Evolutionary conservation across 2,329 filamentous ascomycete species (phyloP), one percentile per base, ranked within the genome.

Genomic region (Talaromyces sp.): DNA sequence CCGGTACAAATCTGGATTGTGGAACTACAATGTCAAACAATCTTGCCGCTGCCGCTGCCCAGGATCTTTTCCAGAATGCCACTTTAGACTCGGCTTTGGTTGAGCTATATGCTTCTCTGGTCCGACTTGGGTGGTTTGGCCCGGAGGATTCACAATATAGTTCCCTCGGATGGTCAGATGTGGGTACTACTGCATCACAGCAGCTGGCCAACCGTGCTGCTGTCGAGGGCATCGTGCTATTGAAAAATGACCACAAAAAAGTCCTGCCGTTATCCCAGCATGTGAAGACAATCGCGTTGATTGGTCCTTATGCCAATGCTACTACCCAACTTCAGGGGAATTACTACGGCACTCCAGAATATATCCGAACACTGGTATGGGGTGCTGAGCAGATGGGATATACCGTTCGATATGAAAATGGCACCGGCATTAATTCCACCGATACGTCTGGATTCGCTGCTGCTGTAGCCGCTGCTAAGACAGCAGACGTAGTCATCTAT

Each of bases 291-390:
- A 76, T 88, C 1, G 85, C 83, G 0, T 74, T 88, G 59, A 77
- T 88, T 17, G 85, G 85, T 2, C 80, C 79, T 63, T 87, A 84
- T 78, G 85, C 84, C 2, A 85, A 84, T 60, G 82, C 82, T 7
- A 84, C 83, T 0, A 77, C 75, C 2, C 80, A 86, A 66, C 81
- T 88, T 77, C 83, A 83, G 58, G 86, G 86, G 1, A 84, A 84
- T 69, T 88, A 88, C 74, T 86, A 83, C 71, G 75, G 29, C 78
- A 81, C 68, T 79, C 78, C 10, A 82, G 85, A 62, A 13, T 70
- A 68, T 56, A 58, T 71, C 5, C 58, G 66, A 22, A 68, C 65
- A 0, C 38, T 66, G 5, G 75, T 85, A 0, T 82, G 79, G 58
- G 83, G 85, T 19, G 80, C 83, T 4, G 56, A 66, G 36, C 74